Evolutionary conservation across 257 asterid genomes (phyloP), one percentile per base, ranked within the genome.

Genomic region (Solanum pennellii): DNA sequence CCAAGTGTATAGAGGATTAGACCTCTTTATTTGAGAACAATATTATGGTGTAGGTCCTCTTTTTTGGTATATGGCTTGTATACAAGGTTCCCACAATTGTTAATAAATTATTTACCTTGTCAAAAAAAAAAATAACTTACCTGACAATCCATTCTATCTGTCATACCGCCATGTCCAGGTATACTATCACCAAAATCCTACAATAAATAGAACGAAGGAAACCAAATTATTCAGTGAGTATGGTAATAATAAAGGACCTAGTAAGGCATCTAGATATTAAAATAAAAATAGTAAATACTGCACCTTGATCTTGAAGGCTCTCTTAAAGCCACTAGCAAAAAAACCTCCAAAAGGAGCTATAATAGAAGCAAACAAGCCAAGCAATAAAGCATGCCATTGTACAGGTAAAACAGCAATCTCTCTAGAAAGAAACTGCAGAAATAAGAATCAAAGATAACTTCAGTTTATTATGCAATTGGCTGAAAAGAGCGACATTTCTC

Each of bases 91-190:
- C 21, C 10, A 25, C 74, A 68, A 68, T 27, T 68, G 21, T 27
- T 68, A 29, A 68, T 68, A 68, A 68, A 27, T 68, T 25, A 68
- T 68, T 68, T 68, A 68, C 74, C 74, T 27, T 13, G 33, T 13
- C 15, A 27, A 66, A 66, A 27, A 69, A 29, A 52, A 52, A 31
- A 62, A 10, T 10, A n/a, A 31, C 86, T 90, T 80, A 97, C 99
- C 98, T 97, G 99, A 89, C 99, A 97, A 88, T 97, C 99, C 99
- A 97, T 97, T 92, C 99, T 92, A 89, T 97, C 99, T 0, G 99
- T 97, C 88, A 97, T 95, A 84, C 99, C 99, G 84, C 99, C 99
- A 86, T 97, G 99, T 85, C 99, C 99, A 60, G 99, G 99, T 87
- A 97, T 97, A 91, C 99, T 97, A 89, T 96, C 99, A 44, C 99